These are phyloP conservation scores for Pulveroboletus sp. DNA, from an alignment of 768 basidiomycete species.

Conservation along the genomic window DNA sequence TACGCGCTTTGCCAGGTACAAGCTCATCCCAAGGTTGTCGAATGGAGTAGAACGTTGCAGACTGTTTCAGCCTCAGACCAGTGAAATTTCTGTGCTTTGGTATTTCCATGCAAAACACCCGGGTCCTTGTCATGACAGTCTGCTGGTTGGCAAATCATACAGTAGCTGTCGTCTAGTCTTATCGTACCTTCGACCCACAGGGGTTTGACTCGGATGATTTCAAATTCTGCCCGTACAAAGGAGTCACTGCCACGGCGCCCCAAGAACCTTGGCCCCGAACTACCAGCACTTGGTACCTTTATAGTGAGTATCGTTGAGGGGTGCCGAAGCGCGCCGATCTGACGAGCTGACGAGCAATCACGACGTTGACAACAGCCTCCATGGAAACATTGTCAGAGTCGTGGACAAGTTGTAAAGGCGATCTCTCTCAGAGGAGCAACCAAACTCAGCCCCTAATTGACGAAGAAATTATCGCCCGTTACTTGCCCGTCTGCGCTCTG, in stretches of 20 bases:
- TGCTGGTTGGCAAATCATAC: background rate
- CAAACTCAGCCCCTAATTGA: background rate
- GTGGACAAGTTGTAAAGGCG: background rate
- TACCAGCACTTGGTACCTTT: no score
- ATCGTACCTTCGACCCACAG: background rate
- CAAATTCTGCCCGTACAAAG: no score
- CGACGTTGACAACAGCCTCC: background rate
- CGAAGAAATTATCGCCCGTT: background rate
- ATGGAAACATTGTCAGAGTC: background rate
- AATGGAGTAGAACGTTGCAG: slow-evolving; percentile 69
- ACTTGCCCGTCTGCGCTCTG: slow-evolving; percentile 3
- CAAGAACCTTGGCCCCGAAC: no score
- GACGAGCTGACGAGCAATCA: background rate
- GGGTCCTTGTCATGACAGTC: background rate
- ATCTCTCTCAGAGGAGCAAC: no score
- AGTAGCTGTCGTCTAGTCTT: slow-evolving; percentile 1
- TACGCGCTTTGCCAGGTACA: slow-evolving; percentile 45
- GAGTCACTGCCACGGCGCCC: no score
- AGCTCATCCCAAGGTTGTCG: slow-evolving; percentile 67
- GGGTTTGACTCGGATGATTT: no score
- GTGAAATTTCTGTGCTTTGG: slow-evolving; percentile 2
- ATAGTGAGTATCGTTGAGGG: background rate
- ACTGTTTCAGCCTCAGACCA: slow-evolving; percentile 32
- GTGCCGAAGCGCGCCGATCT: background rate
- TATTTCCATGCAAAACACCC: background rate